Base-by-base conservation (phyloP, 2,329 filamentous ascomycete genomes). In the Coniochaeta hoffmannii region DNA sequence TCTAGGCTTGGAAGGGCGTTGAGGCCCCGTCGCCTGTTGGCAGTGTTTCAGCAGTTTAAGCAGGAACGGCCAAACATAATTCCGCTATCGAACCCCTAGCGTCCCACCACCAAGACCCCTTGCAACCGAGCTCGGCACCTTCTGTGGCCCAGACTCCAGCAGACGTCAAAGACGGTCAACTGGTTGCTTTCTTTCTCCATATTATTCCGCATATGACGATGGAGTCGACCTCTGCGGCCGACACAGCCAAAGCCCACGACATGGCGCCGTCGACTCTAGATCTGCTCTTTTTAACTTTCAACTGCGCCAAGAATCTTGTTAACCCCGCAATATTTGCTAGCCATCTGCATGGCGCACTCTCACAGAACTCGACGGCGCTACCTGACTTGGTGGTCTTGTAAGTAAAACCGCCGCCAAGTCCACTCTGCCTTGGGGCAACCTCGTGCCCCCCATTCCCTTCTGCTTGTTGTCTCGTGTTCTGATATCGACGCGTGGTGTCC, bases 281-380 rank as follows among this genome's bases (percentile, higher is more conserved):
- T 64, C 72, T 91, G 55, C 87, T 96, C 64, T 80, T 96, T 59
- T 71, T 96, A 54, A 96, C 92, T 11, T 96, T 94, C 76, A 97
- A 97, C 68, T 95, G 90, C 65, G 93, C 81, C 31, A 88, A 89
- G 62, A 78, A 78, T 54, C 72, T 84, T 9, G 83, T 96, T 64
- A 79, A 92, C 62, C 76, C 85, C 22, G 75, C 84, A 35, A 76
- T 83, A 53, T 90, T 97, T 64, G 85, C 88, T 14, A 73, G 80
- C 11, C 85, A 91, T 65, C 75, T 96, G 61, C 83, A 87, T 66
- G 68, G 70, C 59, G 76, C 77, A 22, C 79, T 94, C 56, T 70
- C 68, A 57, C 69, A 77, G 58, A 76, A 77, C 68, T 64, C 66
- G 26, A 69, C 72, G 3, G 67, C 67, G 50, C 66, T 84, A 60